A percentile compares a stretch with the other conserved stretches of the same genome.
These are phyloP conservation scores for Pseudocercospora ulei DNA, from an alignment of 2,329 filamentous ascomycete genomes.

Conservation along the genomic window DNA sequence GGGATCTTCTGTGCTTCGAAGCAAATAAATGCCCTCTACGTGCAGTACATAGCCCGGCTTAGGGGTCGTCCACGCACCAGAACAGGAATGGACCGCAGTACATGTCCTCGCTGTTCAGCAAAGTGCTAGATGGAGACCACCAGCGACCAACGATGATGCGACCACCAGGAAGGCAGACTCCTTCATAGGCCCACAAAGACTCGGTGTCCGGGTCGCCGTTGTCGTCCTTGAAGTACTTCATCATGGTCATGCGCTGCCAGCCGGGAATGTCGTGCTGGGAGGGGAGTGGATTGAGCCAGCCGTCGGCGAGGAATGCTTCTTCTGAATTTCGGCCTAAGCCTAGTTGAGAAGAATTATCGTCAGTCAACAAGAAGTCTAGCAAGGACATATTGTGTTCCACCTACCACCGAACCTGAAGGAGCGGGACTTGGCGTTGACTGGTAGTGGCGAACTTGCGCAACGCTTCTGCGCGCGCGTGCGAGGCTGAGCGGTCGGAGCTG, in stretches of 20 bases:
- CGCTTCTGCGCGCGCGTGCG: constrained; percentile 33
- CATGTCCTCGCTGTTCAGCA: constrained; percentile 22
- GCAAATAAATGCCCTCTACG: no score
- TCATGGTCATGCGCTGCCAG: constrained; percentile 48
- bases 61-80: constrained; percentile 32
- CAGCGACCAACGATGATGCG: constrained; percentile 43
- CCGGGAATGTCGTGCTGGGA: constrained; percentile 44
- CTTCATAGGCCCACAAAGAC: constrained; percentile 44
- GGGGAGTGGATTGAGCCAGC: constrained; percentile 45
- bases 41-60: no score
- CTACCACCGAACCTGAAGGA: constrained; percentile 35
- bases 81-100: constrained; percentile 39
- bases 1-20: no score
- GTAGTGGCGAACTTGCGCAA: constrained; percentile 8
- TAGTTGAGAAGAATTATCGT: no score
- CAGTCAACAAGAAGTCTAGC: no score
- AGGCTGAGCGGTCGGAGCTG: constrained; percentile 11
- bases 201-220: constrained; percentile 28
- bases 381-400: no score
- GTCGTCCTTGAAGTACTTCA: constrained; percentile 42
- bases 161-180: constrained; percentile 42
- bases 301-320: constrained; percentile 33
- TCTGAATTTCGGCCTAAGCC: constrained; percentile 35
- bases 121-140: constrained; percentile 36
- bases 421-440: constrained; percentile 7